phyloP scores from a whole-genome alignment of 1,139 yeast species.

The Hanseniaspora gamundiae region DNA sequence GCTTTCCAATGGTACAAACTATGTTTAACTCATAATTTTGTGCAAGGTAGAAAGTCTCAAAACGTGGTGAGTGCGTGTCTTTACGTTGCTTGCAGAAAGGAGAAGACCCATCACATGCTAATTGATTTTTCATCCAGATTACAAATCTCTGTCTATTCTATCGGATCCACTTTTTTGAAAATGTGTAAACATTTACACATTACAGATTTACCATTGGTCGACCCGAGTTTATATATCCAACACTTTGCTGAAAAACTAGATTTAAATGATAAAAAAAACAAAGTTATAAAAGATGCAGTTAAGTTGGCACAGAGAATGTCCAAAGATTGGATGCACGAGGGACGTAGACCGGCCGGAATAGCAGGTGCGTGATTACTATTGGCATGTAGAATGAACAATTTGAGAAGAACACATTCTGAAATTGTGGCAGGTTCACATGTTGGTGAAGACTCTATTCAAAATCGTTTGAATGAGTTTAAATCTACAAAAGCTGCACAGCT shows the following conservation, averaged over 20 bases:
- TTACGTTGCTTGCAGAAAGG: constrained; percentile 87
- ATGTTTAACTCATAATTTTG: constrained; percentile 79
- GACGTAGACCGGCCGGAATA: constrained; percentile 94
- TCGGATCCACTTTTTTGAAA: constrained; percentile 90
- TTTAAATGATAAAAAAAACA: constrained; percentile 57
- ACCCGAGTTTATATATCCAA: constrained; percentile 85
- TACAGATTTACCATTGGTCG: constrained; percentile 70
- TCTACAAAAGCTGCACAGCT: constrained; percentile 62
- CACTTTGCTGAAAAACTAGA: constrained; percentile 84
- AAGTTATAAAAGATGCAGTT: constrained; percentile 78
- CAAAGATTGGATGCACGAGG: constrained; percentile 91
- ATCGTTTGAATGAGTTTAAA: constrained; percentile 79
- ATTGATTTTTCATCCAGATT: constrained; percentile 86
- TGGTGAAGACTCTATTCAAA: constrained; percentile 85
- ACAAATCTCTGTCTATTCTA: constrained; percentile 83
- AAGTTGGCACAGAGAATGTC: constrained; percentile 84
- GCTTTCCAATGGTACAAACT: constrained; percentile 83
- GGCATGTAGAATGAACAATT: constrained; percentile 94
- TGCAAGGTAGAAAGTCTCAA: constrained; percentile 89
- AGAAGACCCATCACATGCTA: constrained; percentile 85
- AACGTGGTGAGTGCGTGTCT: constrained; percentile 92
- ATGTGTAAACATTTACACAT: constrained; percentile 76
- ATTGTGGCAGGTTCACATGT: constrained; percentile 93
- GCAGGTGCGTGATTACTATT: constrained; percentile 92
- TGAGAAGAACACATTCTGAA: constrained; percentile 83